A percentile compares a stretch with the other conserved stretches of the same genome.
Evolutionary conservation across 1,284 basidiomycete species (phyloP).

Genomic region (Lentinus polychrous): DNA sequence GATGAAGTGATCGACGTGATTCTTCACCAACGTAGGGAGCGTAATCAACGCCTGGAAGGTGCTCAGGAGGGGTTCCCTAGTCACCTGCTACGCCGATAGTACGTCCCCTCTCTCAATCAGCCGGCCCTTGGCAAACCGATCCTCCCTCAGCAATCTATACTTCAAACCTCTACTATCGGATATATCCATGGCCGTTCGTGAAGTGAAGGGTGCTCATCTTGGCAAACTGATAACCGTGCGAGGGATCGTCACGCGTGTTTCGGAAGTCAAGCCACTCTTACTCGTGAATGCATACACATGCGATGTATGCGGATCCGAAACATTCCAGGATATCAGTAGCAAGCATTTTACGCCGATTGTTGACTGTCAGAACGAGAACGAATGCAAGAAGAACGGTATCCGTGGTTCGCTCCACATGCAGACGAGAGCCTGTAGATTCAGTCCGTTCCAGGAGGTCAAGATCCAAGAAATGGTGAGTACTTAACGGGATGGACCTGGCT

Average conservation of each 20-base stretch:
- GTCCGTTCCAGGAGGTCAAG: slow-evolving; percentile 97
- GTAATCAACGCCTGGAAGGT: slow-evolving; percentile 75
- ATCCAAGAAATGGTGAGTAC: slow-evolving; percentile 92
- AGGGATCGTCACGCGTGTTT: slow-evolving; percentile 97
- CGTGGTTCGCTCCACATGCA: slow-evolving; percentile 96
- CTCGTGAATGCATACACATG: slow-evolving; percentile 99
- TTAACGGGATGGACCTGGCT: not conserved
- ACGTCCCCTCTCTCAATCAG: slow-evolving; percentile 30
- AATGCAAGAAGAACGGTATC: slow-evolving; percentile 85
- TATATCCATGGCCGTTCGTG: slow-evolving; percentile 80
- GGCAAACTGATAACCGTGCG: slow-evolving; percentile 94
- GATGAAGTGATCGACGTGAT: slow-evolving; percentile 95
- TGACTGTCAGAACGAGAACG: slow-evolving; percentile 78
- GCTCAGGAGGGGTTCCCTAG: slow-evolving; percentile 76
- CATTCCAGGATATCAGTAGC: slow-evolving; percentile 96
- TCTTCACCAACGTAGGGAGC: slow-evolving; percentile 85
- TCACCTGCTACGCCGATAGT: slow-evolving; percentile 92
- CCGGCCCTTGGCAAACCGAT: slow-evolving; percentile 9
- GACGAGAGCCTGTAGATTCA: slow-evolving; percentile 94
- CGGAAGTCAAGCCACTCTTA: slow-evolving; percentile 96
- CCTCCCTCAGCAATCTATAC: slow-evolving; percentile 73
- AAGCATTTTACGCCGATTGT: slow-evolving; percentile 87
- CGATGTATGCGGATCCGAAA: slow-evolving; percentile 96
- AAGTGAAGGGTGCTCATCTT: slow-evolving; percentile 81
- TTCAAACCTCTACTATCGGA: slow-evolving; percentile 79